Evolutionary conservation across 2,329 filamentous ascomycete species (phyloP).

Genomic region (Calonectria hawksworthii): DNA sequence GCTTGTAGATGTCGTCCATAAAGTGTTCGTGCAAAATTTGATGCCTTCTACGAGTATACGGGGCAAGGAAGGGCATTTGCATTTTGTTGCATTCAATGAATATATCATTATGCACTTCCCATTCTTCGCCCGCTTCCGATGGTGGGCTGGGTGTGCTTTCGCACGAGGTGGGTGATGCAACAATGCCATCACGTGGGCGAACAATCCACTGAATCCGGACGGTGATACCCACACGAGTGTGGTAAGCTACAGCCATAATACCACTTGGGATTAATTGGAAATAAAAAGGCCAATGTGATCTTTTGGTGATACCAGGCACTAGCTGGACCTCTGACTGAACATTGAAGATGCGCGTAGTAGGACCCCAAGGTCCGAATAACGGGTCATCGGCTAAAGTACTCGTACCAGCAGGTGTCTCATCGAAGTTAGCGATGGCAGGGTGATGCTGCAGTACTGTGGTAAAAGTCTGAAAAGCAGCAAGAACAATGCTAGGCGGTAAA

Average conservation of each 20-base stretch:
- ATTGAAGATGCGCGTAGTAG: slow-evolving; percentile 48
- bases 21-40: not conserved
- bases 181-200: slow-evolving; percentile 14
- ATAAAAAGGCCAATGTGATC: slow-evolving; percentile 55
- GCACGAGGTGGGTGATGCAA: not conserved
- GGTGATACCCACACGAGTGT: slow-evolving; percentile 53
- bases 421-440: slow-evolving; percentile 50
- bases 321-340: slow-evolving; percentile 47
- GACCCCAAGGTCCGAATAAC: slow-evolving; percentile 54
- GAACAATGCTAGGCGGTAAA: slow-evolving; percentile 50
- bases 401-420: slow-evolving; percentile 48
- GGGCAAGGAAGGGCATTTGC: slow-evolving; percentile 44
- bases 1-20: not conserved
- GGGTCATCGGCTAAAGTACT: slow-evolving; percentile 52
- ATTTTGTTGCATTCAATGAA: slow-evolving; percentile 45
- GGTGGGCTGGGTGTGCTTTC: slow-evolving; percentile 30
- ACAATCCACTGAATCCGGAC: slow-evolving; percentile 53
- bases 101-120: slow-evolving; percentile 45
- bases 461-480: slow-evolving; percentile 54
- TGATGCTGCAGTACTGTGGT: slow-evolving; percentile 56
- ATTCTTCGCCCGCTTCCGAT: slow-evolving; percentile 31
- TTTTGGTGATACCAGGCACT: slow-evolving; percentile 54
- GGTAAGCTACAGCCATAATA: slow-evolving; percentile 55
- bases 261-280: slow-evolving; percentile 57
- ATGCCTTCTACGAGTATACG: not conserved